These are phyloP conservation scores for Candida stauntonica DNA, from an alignment of 805 yeast genomes.

Conservation along the genomic window DNA sequence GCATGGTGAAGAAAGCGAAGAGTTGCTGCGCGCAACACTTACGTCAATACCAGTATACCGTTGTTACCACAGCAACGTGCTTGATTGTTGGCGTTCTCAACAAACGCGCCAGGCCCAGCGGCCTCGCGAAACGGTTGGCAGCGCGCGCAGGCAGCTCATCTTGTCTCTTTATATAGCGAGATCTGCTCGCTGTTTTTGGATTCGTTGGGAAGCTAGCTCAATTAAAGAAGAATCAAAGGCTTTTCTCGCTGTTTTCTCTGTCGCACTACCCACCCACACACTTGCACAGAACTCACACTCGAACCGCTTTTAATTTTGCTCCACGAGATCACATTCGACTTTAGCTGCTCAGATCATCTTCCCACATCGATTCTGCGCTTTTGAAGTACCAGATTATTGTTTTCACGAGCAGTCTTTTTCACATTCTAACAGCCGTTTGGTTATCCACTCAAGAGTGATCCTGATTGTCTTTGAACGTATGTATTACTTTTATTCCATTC, in stretches of 20 bases:
- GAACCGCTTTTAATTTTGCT: no score
- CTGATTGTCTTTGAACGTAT: conserved; percentile 8
- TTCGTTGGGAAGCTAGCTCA: not conserved
- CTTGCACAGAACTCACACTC: not conserved
- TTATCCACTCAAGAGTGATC: not conserved
- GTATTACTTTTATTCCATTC: conserved; percentile 1
- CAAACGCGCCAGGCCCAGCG: conserved; percentile 1
- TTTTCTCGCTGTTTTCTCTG: not conserved
- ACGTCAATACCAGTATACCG: conserved; percentile 6
- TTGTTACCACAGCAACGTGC: conserved; percentile 2
- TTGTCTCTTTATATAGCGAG: not conserved
- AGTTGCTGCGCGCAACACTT: conserved; percentile 1
- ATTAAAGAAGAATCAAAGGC: not conserved
- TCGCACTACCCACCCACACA: not conserved
- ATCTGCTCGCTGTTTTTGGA: not conserved
- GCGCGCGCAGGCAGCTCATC: conserved; percentile 1
- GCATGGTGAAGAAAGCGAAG: not conserved
- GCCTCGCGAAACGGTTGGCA: not conserved
- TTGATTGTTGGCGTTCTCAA: conserved; percentile 2
- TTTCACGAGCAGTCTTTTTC: no score
- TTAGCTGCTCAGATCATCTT: not conserved
- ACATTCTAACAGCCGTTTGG: not conserved
- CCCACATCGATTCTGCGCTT: not conserved
- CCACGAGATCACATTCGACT: not conserved
- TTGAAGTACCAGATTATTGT: no score